Conservation (phyloP, 2,329 filamentous ascomycete genomes). For the Aspergillus niger region DNA sequence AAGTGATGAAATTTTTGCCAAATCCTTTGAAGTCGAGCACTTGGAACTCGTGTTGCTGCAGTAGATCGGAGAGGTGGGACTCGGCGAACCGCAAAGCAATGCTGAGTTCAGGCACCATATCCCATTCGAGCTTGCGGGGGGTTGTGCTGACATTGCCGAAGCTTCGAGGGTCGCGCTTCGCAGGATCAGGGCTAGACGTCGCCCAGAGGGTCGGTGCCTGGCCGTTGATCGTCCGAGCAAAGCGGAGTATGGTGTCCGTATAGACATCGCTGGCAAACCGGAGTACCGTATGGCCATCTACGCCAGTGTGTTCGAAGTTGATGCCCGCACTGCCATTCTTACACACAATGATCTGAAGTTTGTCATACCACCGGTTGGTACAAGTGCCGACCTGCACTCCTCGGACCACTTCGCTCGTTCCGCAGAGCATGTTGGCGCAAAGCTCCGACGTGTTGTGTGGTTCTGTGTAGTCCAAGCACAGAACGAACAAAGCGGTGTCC, state of each 20-base stretch:
- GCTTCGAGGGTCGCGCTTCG: conserved; percentile 85
- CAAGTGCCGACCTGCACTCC: conserved; percentile 97
- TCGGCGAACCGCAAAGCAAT: conserved; percentile 94
- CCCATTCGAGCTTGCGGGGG: conserved; percentile 96
- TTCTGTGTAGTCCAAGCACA: conserved; percentile 92
- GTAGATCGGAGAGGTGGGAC: conserved; percentile 87
- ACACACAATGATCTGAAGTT: conserved; percentile 97
- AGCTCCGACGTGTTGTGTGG: conserved; percentile 76
- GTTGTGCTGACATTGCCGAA: conserved; percentile 93
- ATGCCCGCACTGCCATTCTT: conserved; percentile 98
- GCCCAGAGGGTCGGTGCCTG: conserved; percentile 90
- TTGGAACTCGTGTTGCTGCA: conserved; percentile 94
- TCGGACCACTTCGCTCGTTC: conserved; percentile 85
- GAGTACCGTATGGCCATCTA: conserved; percentile 95
- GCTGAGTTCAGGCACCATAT: conserved; percentile 87
- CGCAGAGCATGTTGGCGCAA: conserved; percentile 99
- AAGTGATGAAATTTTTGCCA: conserved; percentile 97
- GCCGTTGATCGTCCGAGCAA: conserved; percentile 92
- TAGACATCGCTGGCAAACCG: conserved; percentile 96
- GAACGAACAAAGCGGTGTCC: conserved; percentile 86
- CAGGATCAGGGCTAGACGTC: conserved; percentile 84
- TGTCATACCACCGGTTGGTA: conserved; percentile 98
- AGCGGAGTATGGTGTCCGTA: conserved; percentile 94
- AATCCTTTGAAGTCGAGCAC: conserved; percentile 87
- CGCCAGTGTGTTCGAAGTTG: conserved; percentile 98